Evolutionary conservation across 2,329 filamentous ascomycete genomes (phyloP).

Genomic region (Bipolaris bicolor): DNA sequence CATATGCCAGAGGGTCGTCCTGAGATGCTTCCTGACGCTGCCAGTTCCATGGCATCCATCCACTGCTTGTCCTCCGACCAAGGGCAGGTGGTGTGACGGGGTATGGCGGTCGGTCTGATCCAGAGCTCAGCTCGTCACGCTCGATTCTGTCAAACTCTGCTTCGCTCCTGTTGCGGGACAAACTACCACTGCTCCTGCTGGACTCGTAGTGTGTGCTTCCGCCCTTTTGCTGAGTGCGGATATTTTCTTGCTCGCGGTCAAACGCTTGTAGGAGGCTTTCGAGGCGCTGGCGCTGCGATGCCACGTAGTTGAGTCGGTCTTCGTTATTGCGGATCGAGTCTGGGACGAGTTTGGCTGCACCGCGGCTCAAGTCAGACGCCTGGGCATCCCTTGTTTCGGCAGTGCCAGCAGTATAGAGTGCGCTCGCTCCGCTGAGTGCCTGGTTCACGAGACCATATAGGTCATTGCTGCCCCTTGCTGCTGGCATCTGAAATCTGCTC

Average conservation of each 20-base stretch:
- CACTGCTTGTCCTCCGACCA: conserved; percentile 42
- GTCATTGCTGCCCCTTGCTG: conserved; percentile 69
- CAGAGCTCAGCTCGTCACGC: conserved; percentile 61
- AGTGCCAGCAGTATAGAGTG: conserved; percentile 47
- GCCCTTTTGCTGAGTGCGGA: conserved; percentile 52
- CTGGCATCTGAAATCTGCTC: conserved; percentile 83
- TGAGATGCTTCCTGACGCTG: conserved; percentile 28
- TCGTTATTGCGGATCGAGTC: conserved; percentile 67
- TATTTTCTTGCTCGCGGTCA: conserved; percentile 74
- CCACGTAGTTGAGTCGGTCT: conserved; percentile 75
- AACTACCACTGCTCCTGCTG: conserved; percentile 44
- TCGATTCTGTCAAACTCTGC: conserved; percentile 90
- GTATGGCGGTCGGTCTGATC: conserved; percentile 55
- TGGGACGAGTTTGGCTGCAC: conserved; percentile 69
- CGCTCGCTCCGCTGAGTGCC: conserved; percentile 69
- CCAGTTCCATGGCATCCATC: conserved; percentile 62
- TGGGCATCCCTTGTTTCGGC: conserved; percentile 47
- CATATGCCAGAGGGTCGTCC: conserved; percentile 46
- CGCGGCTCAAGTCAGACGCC: conserved; percentile 61
- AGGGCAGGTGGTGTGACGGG: conserved; percentile 42
- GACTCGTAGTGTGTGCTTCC: conserved; percentile 55
- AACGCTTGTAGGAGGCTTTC: conserved; percentile 76
- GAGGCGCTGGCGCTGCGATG: conserved; percentile 78
- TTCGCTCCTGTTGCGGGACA: conserved; percentile 85
- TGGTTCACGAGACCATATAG: conserved; percentile 79